phyloP scores from a whole-genome alignment of 768 basidiomycete species.

The Tylopilus vinaceipallidus region DNA sequence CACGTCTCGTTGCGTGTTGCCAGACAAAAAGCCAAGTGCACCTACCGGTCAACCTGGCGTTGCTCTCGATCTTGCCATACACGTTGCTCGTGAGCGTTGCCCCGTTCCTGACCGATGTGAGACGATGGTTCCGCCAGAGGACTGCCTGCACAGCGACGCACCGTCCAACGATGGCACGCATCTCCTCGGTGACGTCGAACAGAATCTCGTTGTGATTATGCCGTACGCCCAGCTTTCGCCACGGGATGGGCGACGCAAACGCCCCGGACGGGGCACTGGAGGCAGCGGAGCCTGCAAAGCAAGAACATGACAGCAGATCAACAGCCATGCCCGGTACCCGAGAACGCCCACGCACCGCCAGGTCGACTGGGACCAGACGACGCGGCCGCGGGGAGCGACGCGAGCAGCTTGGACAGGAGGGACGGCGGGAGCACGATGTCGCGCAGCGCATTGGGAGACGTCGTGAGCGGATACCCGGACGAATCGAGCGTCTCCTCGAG shows the following conservation, averaged over 20 bases:
- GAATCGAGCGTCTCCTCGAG: constrained; percentile 95
- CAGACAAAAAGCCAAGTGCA: background rate
- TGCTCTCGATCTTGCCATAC: constrained; percentile 76
- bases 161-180: constrained; percentile 49
- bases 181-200: constrained; percentile 84
- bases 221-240: constrained; percentile 81
- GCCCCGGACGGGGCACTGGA: constrained; percentile 42
- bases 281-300: constrained; percentile 28
- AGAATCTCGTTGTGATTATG: constrained; percentile 91
- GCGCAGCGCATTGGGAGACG: constrained; percentile 82
- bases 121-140: background rate
- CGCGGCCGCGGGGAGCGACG: constrained; percentile 29
- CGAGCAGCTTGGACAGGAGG: constrained; percentile 70
- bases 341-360: constrained; percentile 20
- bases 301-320: background rate
- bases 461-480: constrained; percentile 89
- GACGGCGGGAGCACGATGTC: constrained; percentile 95
- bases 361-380: constrained; percentile 27
- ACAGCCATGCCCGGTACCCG: background rate
- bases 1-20: background rate
- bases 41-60: constrained; percentile 72
- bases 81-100: constrained; percentile 63
- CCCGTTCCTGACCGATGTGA: constrained; percentile 51
- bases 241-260: constrained; percentile 90
- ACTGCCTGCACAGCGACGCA: constrained; percentile 6